Base-by-base conservation (phyloP, 805 yeast genomes). In the Candida odintsovae region DNA sequence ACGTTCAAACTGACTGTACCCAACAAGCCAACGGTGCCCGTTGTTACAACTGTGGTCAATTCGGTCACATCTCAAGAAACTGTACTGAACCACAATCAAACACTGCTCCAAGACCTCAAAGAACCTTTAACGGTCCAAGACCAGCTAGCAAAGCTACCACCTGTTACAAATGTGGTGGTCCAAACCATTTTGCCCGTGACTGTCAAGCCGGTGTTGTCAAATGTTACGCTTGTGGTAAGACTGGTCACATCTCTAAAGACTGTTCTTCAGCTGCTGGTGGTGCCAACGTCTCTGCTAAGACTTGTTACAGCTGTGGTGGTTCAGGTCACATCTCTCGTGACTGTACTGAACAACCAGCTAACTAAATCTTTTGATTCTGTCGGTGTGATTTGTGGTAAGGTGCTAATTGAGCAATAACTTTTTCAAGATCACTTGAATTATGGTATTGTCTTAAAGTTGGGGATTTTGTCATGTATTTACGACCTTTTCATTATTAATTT, bases 131-230 rank as follows among this genome's bases (percentile, higher is more conserved):
- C 38, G 52, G 62, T 45, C 49, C 53, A 47, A 51, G 56, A 53
- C 45, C 49, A 43, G 49, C 54, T 38, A 55, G 52, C 41, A 61
- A 70, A 53, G 69, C 70, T 50, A 71, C 83, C 51, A 78, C 87
- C 49, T 87, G 96, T 71, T 86, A 84, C 82, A 87, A 83, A 71
- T 87, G 95, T 67, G 95, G 95, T 63, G 94, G 92, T 54, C 90
- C 94, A 64, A 87, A 87, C 80, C 96, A 89, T 69, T 84, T 83
- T 71, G 95, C 96, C 55, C 84, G 87, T 72, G 95, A 88, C 68
- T 88, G 96, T 71, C 82, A 81, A 57, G 77, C 80, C 47, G 77
- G 75, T 55, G 70, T 68, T 47, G 76, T 81, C 64, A 87, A 87
- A 71, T 90, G 97, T 71, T 90, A 88, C 77, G 86, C 90, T 52